Conservation (phyloP, 345 rosid genomes). For the Citrus australasica region DNA sequence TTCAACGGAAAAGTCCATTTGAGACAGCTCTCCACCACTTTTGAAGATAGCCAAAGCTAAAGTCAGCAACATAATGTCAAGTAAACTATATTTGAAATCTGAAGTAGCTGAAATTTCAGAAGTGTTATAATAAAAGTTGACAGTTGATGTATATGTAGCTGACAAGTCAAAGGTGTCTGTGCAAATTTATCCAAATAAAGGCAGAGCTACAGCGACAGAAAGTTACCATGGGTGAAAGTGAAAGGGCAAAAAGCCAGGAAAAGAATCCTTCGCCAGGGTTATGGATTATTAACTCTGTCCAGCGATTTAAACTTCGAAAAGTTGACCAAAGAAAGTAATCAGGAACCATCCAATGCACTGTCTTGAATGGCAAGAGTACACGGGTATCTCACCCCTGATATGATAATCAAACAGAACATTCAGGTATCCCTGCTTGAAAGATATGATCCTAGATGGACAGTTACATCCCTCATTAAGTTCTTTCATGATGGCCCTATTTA, state of each 20-base stretch:
- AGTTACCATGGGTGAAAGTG: constrained; percentile 36
- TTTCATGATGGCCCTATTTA: not conserved
- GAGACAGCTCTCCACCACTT: constrained; percentile 25
- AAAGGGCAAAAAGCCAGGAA: constrained; percentile 18
- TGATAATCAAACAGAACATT: not conserved
- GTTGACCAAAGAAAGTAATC: constrained; percentile 10
- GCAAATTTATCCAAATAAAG: not conserved
- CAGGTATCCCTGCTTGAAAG: not conserved
- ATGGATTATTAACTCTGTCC: constrained; percentile 35
- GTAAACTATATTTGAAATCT: no score
- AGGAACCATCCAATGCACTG: constrained; percentile 31
- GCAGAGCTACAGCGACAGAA: not conserved
- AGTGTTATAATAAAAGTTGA: not conserved
- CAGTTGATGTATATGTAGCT: not conserved
- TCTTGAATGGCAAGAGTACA: constrained; percentile 35
- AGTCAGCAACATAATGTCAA: not conserved
- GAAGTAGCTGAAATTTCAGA: not conserved
- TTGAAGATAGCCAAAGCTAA: constrained; percentile 26
- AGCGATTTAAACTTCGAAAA: constrained; percentile 26
- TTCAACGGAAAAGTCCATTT: constrained; percentile 24
- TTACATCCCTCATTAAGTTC: not conserved
- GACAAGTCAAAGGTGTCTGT: no score
- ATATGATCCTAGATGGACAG: not conserved
- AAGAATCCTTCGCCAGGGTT: constrained; percentile 43
- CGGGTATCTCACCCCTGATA: constrained; percentile 25